Evolutionary conservation across 75 land plant genomes (phyloP).

Genomic region (Selaginella tamariscina): DNA sequence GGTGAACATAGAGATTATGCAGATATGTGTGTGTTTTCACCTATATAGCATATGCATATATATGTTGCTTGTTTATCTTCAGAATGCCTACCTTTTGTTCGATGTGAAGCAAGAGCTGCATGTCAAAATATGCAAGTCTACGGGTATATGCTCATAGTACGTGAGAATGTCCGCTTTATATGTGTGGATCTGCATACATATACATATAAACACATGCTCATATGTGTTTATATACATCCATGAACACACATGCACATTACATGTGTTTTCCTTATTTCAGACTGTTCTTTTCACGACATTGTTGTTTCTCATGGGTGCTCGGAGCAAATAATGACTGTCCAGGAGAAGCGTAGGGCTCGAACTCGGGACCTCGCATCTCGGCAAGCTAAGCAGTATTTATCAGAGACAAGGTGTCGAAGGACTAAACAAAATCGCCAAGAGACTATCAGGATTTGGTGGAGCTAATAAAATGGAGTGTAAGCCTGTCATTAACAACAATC

Average conservation of each 20-base stretch:
- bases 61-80: neutral
- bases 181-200: neutral
- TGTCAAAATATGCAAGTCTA: neutral
- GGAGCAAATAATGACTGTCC: neutral
- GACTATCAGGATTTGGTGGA: neutral
- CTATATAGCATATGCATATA: neutral
- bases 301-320: neutral
- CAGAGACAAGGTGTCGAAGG: neutral
- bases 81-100: neutral
- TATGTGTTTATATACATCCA: too few relatives aligned
- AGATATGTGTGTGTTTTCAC: neutral
- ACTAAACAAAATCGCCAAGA: neutral
- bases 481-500: neutral
- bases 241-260: too few relatives aligned
- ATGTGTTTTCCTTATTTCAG: neutral
- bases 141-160: neutral
- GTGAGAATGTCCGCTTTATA: neutral
- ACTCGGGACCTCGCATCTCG: neutral
- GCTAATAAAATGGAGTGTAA: neutral
- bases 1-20: too few relatives aligned
- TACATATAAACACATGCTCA: too few relatives aligned
- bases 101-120: neutral
- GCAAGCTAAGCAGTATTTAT: constrained; percentile 1
- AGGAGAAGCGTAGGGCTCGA: neutral
- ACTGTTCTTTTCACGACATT: neutral